Evolutionary conservation across 2,329 filamentous ascomycete species (phyloP).

Genomic region (Botrytis paeoniae): DNA sequence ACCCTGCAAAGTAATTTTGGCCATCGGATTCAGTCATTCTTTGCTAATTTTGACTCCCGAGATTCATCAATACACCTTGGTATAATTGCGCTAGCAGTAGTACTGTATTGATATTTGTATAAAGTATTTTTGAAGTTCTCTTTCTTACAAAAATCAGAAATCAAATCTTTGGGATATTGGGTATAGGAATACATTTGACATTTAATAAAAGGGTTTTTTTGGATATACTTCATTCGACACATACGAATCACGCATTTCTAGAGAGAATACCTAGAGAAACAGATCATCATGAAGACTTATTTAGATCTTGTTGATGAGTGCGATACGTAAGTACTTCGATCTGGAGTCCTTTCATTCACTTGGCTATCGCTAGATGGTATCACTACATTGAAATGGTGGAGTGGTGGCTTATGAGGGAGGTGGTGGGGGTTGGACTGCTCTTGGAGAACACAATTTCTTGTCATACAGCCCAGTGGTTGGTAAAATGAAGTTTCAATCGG

Average conservation of each 20-base stretch:
- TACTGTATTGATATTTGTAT: background rate
- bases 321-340: constrained; percentile 48
- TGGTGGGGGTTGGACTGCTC: background rate
- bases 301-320: constrained; percentile 53
- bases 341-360: background rate
- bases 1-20: background rate
- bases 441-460: background rate
- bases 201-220: background rate
- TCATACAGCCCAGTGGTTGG: background rate
- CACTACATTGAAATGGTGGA: background rate
- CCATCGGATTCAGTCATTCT: background rate
- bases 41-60: constrained; percentile 1
- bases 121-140: background rate
- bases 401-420: background rate
- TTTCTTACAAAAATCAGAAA: background rate
- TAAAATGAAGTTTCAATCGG: background rate
- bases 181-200: background rate
- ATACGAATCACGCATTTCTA: background rate
- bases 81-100: background rate
- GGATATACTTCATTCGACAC: background rate
- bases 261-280: background rate
- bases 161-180: background rate
- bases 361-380: background rate
- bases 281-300: constrained; percentile 39
- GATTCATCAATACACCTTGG: background rate